Percentiles rank a stretch among this genome's conserved stretches.
phyloP scores from a whole-genome alignment of 768 basidiomycete genomes.

The Phanerochaete sordida region DNA sequence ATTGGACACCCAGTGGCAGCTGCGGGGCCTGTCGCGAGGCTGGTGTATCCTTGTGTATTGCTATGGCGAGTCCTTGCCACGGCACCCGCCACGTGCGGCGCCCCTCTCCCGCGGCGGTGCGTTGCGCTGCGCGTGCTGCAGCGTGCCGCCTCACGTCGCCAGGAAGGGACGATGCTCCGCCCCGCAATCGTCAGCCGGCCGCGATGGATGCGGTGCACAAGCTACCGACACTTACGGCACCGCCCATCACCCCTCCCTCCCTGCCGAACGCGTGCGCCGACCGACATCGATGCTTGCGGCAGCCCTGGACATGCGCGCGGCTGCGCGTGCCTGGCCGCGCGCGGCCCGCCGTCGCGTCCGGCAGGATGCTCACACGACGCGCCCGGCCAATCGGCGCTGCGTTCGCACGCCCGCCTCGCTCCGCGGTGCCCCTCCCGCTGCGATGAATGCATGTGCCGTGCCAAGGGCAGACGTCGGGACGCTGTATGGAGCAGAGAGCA shows the following conservation, averaged over 20 bases:
- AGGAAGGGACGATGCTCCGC: neutral
- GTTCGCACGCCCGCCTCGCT: neutral
- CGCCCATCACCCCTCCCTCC: neutral
- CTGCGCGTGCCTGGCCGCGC: neutral
- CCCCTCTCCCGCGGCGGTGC: neutral
- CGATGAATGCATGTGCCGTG: neutral
- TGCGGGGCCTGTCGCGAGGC: neutral
- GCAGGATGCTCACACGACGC: neutral
- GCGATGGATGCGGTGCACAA: neutral
- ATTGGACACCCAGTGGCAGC: neutral
- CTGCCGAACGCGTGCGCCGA: neutral
- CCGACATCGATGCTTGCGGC: neutral
- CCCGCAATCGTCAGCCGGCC: neutral
- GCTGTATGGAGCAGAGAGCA: neutral
- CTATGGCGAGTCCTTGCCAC: neutral
- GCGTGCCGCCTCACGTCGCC: neutral
- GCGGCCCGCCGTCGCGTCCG: neutral
- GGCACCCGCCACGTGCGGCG: neutral
- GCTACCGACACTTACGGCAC: neutral
- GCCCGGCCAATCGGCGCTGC: neutral
- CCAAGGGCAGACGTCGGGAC: too few species aligned
- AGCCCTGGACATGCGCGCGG: too few species aligned
- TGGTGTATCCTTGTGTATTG: neutral
- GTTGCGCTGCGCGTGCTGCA: neutral
- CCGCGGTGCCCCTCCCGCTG: neutral